Evolutionary conservation across 768 basidiomycete genomes (phyloP).

Genomic region (Tricholoma sp.): DNA sequence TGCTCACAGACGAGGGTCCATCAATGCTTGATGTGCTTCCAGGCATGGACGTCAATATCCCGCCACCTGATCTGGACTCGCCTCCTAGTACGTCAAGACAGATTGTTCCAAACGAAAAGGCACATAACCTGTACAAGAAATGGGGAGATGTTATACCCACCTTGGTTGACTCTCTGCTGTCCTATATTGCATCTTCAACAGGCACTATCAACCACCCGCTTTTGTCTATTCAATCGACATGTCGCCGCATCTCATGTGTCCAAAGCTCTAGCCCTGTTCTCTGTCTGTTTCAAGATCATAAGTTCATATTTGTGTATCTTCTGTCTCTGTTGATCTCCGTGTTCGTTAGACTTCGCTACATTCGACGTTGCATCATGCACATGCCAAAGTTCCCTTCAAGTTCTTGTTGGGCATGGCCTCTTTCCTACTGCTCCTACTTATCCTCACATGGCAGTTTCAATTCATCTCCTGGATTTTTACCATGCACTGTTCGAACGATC

Average conservation of each 20-base stretch:
- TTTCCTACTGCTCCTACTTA: constrained; percentile 24
- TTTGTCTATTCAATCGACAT: not conserved
- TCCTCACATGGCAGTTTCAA: constrained; percentile 18
- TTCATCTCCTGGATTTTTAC: constrained; percentile 28
- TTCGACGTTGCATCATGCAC: constrained; percentile 13
- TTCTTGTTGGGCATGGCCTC: constrained; percentile 23
- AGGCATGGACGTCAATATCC: not conserved
- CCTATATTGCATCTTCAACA: not conserved
- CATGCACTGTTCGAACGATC: constrained; percentile 27
- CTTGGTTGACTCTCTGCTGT: not conserved
- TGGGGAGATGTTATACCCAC: not conserved
- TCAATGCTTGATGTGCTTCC: not conserved
- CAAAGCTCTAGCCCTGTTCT: not conserved
- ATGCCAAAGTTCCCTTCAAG: constrained; percentile 15
- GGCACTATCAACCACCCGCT: not conserved
- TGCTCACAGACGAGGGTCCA: not conserved
- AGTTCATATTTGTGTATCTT: not conserved
- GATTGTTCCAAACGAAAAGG: not conserved
- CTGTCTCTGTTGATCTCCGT: no score
- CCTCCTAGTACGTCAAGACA: not conserved
- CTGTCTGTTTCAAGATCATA: constrained; percentile 2
- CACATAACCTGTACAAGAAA: constrained; percentile 1
- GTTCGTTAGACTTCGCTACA: constrained; percentile 9
- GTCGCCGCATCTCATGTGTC: not conserved
- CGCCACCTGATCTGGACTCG: not conserved